Conservation (phyloP, 78 protist genomes). For the Pigoraptor vietnamica region DNA sequence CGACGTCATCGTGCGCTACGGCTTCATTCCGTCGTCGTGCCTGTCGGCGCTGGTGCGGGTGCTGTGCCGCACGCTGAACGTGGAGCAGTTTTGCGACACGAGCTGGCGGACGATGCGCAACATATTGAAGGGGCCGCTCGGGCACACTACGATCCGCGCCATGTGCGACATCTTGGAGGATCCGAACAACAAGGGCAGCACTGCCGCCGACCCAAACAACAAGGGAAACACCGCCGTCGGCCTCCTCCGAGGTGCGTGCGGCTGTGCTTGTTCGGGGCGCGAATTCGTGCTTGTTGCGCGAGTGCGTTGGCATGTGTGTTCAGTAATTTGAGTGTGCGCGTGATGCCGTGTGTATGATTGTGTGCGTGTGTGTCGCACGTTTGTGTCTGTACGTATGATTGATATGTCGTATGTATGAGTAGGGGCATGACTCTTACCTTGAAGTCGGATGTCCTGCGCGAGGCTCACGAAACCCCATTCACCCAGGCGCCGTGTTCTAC, state of each 20-base stretch:
- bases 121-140: background rate
- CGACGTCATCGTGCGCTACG: background rate
- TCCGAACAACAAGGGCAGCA: background rate
- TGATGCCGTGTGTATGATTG: too few relatives aligned
- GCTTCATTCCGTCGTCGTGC: background rate
- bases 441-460: background rate
- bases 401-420: background rate
- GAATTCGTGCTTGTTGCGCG: too few relatives aligned
- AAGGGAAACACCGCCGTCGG: background rate
- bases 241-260: background rate
- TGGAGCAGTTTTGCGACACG: background rate
- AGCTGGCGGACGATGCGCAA: background rate
- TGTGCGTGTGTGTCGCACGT: too few relatives aligned
- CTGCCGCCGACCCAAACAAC: background rate
- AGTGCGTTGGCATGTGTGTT: too few relatives aligned
- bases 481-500: background rate
- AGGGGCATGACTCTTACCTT: background rate
- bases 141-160: background rate
- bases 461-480: too few relatives aligned
- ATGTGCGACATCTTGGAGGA: background rate
- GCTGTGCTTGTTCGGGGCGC: background rate
- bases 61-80: background rate
- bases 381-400: too few relatives aligned
- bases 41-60: background rate
- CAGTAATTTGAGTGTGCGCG: too few relatives aligned